phyloP scores from a whole-genome alignment of 2,329 filamentous ascomycete genomes.

The Tricladium varicosporioides region DNA sequence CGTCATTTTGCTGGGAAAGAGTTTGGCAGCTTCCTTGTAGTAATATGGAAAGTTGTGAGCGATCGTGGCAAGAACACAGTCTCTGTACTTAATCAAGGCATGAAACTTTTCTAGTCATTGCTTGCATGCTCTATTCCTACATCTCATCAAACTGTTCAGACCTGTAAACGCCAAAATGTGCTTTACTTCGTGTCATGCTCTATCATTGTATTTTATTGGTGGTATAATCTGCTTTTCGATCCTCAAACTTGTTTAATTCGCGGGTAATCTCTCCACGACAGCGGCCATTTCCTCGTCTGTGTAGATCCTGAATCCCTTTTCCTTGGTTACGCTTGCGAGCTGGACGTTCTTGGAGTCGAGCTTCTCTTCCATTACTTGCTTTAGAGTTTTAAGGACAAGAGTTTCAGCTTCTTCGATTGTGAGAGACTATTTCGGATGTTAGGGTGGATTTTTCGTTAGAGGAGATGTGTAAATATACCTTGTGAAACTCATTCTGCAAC shows the following conservation, averaged over 20 bases:
- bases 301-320: conserved; percentile 98
- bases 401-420: conserved; percentile 92
- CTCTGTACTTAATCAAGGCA: too few species aligned
- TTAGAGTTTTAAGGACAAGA: conserved; percentile 92
- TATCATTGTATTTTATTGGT: conserved; percentile 3
- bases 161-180: too few species aligned
- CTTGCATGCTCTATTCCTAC: too few species aligned
- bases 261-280: conserved; percentile 79
- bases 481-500: conserved; percentile 98
- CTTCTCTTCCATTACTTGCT: conserved; percentile 99
- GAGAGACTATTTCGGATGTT: conserved; percentile 61
- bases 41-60: too few species aligned
- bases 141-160: too few species aligned
- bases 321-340: conserved; percentile 94
- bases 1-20: too few species aligned
- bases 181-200: conserved; percentile 1
- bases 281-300: conserved; percentile 94
- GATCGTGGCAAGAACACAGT: too few species aligned
- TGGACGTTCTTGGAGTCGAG: conserved; percentile 98
- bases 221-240: conserved; percentile 2
- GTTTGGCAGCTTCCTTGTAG: too few species aligned
- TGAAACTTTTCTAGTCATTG: too few species aligned
- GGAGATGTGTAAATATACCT: conserved; percentile 45
- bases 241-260: conserved; percentile 45
- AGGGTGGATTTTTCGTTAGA: conserved; percentile 11